Evolutionary conservation across 257 asterid species (phyloP), one percentile per base, ranked within the genome.

Genomic region (Leptodermis oblonga): DNA sequence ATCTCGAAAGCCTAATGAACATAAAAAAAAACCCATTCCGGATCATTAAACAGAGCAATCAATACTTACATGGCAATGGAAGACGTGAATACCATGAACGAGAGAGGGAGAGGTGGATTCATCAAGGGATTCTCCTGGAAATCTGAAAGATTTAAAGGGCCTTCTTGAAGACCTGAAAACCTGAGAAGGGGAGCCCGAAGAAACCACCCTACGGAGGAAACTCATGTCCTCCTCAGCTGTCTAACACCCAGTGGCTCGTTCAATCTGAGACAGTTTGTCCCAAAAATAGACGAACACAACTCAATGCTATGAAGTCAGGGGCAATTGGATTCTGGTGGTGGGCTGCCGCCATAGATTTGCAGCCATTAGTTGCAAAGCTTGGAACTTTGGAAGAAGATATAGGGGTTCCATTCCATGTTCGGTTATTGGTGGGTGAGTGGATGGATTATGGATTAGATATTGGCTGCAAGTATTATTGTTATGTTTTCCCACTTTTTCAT

Each of bases 81-180:
- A 90, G 77, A 88, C 97, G 46, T 90, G 97, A 79, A 92, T 79
- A 62, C 96, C 98, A 78, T 86, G 98, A 65, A 83, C 20, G 75
- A 90, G 88, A 48, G 92, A 81, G 37, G 92, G 74, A 68, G 98
- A 81, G 62, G 73, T 30, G 71, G 78, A 69, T 53, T 74, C 74
- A 56, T 62, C 73, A 48, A 79, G 82, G 81, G 82, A 52, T 14
- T 85, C 84, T 30, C 84, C 86, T 1, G 86, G 67, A 52, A 79
- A 69, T 54, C 75, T 82, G 66, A 78, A 63, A 70, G 95, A 78
- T 68, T 74, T 76, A 70, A 82, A 83, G 65, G 85, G 74, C 79
- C 92, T 81, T 51, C 70, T 82, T 43, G 84, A 76, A 43, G 75
- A 75, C 75, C 72, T 55, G 42, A 52, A 62, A 84, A 78, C 68